Evolutionary conservation across 495 filamentous ascomycete species (phyloP).

Genomic region (Penicillium samsonianum): DNA sequence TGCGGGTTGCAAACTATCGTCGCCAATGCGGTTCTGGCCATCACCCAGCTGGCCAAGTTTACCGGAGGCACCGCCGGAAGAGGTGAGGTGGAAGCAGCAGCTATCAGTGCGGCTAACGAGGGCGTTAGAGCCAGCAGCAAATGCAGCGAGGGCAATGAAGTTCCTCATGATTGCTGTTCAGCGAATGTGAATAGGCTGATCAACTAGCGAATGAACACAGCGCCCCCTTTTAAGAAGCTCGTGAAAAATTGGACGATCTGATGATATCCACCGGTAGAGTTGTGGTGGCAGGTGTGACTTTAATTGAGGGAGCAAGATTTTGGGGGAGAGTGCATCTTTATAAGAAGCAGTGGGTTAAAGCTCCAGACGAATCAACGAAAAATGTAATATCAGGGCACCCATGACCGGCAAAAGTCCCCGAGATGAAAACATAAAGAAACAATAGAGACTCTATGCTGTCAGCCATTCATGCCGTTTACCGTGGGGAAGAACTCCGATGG

Average conservation of each 20-base stretch:
- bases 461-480: conserved; percentile 16
- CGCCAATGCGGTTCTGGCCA: conserved; percentile 57
- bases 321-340: conserved; percentile 19
- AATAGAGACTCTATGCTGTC: conserved; percentile 12
- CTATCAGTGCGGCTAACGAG: conserved; percentile 39
- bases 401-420: conserved; percentile 18
- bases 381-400: neutral
- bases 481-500: conserved; percentile 11
- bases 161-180: conserved; percentile 32
- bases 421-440: conserved; percentile 12
- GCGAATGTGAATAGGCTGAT: neutral
- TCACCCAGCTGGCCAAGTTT: conserved; percentile 54
- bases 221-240: neutral
- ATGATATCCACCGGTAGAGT: neutral
- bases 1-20: conserved; percentile 36
- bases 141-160: conserved; percentile 37
- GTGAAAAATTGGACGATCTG: neutral
- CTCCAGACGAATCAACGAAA: conserved; percentile 16
- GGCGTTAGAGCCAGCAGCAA: conserved; percentile 43
- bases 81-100: conserved; percentile 55
- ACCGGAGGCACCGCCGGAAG: conserved; percentile 49
- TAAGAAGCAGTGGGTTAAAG: conserved; percentile 15
- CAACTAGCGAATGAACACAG: conserved; percentile 19
- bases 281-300: neutral
- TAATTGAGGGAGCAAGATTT: neutral